These are phyloP conservation scores for Clitoria ternatea DNA, from an alignment of 306 rosid genomes.

Conservation along the genomic window DNA sequence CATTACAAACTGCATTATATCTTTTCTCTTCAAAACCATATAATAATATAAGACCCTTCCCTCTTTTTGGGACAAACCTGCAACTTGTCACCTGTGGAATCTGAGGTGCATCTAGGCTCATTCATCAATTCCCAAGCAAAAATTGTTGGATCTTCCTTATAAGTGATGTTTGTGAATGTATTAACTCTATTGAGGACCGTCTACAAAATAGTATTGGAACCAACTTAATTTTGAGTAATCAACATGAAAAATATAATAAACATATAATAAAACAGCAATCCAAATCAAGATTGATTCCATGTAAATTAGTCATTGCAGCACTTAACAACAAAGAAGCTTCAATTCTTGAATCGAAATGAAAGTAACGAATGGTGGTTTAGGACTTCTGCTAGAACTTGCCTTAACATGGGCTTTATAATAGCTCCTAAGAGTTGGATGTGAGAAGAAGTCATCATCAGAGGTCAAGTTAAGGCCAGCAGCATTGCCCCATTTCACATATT, in stretches of 20 bases:
- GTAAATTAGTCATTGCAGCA: background rate
- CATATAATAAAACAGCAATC: background rate
- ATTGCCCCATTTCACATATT: slow-evolving; percentile 91
- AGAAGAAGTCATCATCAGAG: slow-evolving; percentile 80
- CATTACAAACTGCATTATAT: background rate
- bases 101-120: slow-evolving; percentile 90
- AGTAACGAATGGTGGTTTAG: background rate
- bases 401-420: slow-evolving; percentile 86
- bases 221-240: slow-evolving; percentile 1
- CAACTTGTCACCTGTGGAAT: slow-evolving; percentile 65
- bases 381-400: slow-evolving; percentile 42
- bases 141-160: slow-evolving; percentile 87
- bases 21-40: slow-evolving; percentile 2
- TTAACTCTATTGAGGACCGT: slow-evolving; percentile 85
- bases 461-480: slow-evolving; percentile 79
- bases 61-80: slow-evolving; percentile 48
- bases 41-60: background rate
- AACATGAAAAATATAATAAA: background rate
- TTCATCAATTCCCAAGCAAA: slow-evolving; percentile 97
- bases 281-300: background rate
- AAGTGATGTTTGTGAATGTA: slow-evolving; percentile 65
- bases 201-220: slow-evolving; percentile 38
- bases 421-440: slow-evolving; percentile 72
- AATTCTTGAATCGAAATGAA: background rate
- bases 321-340: background rate